phyloP scores from a whole-genome alignment of 2,329 filamentous ascomycete genomes.

The Ophiocordyceps unilateralis region DNA sequence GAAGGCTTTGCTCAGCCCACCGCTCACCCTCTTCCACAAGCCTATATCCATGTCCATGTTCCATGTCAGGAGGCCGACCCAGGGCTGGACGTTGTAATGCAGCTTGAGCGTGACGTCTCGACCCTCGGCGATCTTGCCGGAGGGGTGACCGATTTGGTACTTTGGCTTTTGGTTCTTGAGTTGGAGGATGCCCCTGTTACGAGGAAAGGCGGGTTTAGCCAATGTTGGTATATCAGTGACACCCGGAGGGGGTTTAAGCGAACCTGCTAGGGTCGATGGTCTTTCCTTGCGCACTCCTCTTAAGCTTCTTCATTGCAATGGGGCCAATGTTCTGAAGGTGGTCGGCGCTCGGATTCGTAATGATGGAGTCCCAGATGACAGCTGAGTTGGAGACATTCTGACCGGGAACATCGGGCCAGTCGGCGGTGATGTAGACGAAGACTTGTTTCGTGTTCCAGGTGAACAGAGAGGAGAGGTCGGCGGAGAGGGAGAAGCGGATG shows the following conservation, averaged over 20 bases:
- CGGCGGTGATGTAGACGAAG: constrained; percentile 88
- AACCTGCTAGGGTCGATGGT: constrained; percentile 39
- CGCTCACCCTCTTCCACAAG: constrained; percentile 46
- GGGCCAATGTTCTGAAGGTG: constrained; percentile 44
- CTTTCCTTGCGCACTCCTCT: constrained; percentile 41
- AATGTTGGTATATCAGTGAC: not conserved
- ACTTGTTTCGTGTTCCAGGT: constrained; percentile 99
- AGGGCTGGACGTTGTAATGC: constrained; percentile 95
- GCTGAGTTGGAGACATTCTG: constrained; percentile 44
- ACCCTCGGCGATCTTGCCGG: constrained; percentile 57
- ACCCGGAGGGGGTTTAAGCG: not conserved
- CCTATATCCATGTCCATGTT: constrained; percentile 39
- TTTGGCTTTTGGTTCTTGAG: constrained; percentile 81
- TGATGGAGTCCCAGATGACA: constrained; percentile 92
- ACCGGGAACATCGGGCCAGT: constrained; percentile 31
- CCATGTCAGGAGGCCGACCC: constrained; percentile 84
- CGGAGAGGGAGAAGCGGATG: constrained; percentile 82
- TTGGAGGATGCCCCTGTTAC: constrained; percentile 47
- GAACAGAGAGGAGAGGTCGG: constrained; percentile 82
- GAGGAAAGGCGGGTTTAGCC: no score
- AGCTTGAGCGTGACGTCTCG: constrained; percentile 62
- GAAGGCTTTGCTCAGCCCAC: constrained; percentile 48
- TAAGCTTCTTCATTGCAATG: constrained; percentile 43
- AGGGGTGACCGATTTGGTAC: constrained; percentile 90
- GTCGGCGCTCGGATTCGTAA: constrained; percentile 54